Base-by-base conservation (phyloP, 2,329 filamentous ascomycete genomes). In the Mycocentrospora acerina region DNA sequence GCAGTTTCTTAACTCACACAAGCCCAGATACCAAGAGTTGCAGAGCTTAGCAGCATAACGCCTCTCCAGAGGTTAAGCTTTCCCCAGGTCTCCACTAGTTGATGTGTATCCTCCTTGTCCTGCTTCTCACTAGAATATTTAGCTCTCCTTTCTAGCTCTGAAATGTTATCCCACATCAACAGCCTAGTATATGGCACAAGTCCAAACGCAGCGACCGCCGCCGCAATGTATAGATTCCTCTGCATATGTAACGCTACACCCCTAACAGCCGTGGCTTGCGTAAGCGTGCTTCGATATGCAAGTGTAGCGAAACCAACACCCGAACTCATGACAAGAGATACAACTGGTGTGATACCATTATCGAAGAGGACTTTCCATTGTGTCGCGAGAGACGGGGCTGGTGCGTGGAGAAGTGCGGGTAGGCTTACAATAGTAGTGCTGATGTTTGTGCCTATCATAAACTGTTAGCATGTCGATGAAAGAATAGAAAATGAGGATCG, bases 291-390 rank as follows among this genome's bases (percentile, higher is more conserved):
- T 10, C 33, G 5, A 11, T 41, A 46, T 12, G 48, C 46, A 12
- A 55, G 47, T 0, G 29, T 28, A 9, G 47, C 48, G 37, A 56
- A 55, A 1, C 51, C 53, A 5, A 36, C 39, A 2, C 45, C 37
- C 6, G 48, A 51, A 15, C 26, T 46, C 22, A 55, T 30, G 28
- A 53, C 39, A 6, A 47, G 33, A 4, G 46, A 36, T 4, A 51
- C 44, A 2, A 56, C 46, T 10, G 55, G 52, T 4, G 34, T 24
- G 32, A 53, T 55, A 30, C 52, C 55, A 6, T 28, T 17, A 29
- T 52, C 29, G 40, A 46, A 58, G 14, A 58, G 45, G 12, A 34
- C 47, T n/a, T 45, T 40, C 50, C 48, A 58, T 48, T 58, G 52
- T 6, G 29, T 41, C 14, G 47, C 44, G 11, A 56, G 48, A 10